A percentile compares a stretch with the other conserved stretches of the same genome.
These are phyloP conservation scores for Guillardia theta DNA, from an alignment of 78 protist species.

Conservation along the genomic window DNA sequence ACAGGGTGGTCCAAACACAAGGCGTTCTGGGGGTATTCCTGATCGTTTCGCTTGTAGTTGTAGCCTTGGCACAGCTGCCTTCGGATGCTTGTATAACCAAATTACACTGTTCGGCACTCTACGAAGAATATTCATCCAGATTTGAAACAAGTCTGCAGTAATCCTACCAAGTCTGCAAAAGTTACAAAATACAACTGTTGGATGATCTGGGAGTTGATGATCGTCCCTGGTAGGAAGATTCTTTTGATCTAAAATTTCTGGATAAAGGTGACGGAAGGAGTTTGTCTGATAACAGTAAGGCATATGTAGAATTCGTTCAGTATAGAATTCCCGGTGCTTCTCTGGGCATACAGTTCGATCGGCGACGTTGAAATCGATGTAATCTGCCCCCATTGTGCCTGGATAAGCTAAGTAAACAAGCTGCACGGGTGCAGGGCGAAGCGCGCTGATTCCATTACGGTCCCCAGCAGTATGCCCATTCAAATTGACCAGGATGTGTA, in stretches of 20 bases:
- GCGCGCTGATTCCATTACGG: neutral
- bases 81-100: conserved; percentile 38
- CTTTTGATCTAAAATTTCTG: neutral
- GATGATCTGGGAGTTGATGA: neutral
- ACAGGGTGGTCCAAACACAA: neutral
- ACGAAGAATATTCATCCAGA: neutral
- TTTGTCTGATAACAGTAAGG: conserved; percentile 36
- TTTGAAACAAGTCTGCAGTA: neutral
- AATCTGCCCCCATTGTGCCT: conserved; percentile 38
- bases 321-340: neutral
- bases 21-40: neutral
- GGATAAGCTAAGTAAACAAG: conserved; percentile 10
- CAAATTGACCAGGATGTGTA: conserved; percentile 33
- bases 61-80: neutral
- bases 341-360: neutral
- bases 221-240: neutral
- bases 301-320: neutral
- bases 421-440: conserved; percentile 38
- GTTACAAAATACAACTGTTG: neutral
- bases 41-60: neutral
- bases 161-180: conserved; percentile 31
- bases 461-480: conserved; percentile 46
- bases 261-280: neutral
- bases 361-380: conserved; percentile 9
- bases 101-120: neutral